phyloP scores from a whole-genome alignment of 805 yeast species.

The Candida multigemmis region DNA sequence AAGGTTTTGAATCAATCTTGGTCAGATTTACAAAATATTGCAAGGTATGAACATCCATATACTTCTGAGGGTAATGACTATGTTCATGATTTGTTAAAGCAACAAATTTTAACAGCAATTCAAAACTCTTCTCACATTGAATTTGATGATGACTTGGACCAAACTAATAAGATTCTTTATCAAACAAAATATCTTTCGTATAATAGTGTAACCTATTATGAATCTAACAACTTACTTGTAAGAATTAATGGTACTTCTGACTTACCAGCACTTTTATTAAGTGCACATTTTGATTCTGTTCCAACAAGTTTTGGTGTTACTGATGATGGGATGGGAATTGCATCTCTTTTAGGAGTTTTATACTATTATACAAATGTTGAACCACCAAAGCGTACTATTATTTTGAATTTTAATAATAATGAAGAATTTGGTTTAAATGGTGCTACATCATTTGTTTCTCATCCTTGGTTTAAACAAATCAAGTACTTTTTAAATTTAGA shows the following conservation, averaged over 20 bases:
- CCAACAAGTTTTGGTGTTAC: slow-evolving; percentile 84
- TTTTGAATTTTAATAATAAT: slow-evolving; percentile 81
- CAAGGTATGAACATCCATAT: slow-evolving; percentile 67
- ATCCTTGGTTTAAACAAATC: slow-evolving; percentile 60
- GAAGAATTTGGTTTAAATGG: slow-evolving; percentile 88
- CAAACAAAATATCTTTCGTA: slow-evolving; percentile 36
- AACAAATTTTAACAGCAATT: slow-evolving; percentile 30
- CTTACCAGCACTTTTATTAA: slow-evolving; percentile 60
- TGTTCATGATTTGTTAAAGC: slow-evolving; percentile 59
- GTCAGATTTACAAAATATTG: slow-evolving; percentile 64
- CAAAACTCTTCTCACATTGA: slow-evolving; percentile 19
- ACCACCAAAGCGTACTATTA: slow-evolving; percentile 62
- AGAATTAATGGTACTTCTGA: slow-evolving; percentile 55
- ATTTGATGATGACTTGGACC: slow-evolving; percentile 30
- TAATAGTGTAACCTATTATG: slow-evolving; percentile 60
- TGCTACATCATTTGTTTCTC: slow-evolving; percentile 62
- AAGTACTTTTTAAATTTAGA: slow-evolving; percentile 71
- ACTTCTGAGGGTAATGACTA: slow-evolving; percentile 67
- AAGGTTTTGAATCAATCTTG: slow-evolving; percentile 41
- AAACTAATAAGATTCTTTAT: slow-evolving; percentile 40
- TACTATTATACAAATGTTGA: slow-evolving; percentile 30
- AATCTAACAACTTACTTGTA: slow-evolving; percentile 73
- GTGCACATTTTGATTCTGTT: slow-evolving; percentile 87
- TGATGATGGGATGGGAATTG: slow-evolving; percentile 88
- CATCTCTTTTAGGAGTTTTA: slow-evolving; percentile 65